Conservation (phyloP, 495 filamentous ascomycete species). For the Parathielavia appendiculata region DNA sequence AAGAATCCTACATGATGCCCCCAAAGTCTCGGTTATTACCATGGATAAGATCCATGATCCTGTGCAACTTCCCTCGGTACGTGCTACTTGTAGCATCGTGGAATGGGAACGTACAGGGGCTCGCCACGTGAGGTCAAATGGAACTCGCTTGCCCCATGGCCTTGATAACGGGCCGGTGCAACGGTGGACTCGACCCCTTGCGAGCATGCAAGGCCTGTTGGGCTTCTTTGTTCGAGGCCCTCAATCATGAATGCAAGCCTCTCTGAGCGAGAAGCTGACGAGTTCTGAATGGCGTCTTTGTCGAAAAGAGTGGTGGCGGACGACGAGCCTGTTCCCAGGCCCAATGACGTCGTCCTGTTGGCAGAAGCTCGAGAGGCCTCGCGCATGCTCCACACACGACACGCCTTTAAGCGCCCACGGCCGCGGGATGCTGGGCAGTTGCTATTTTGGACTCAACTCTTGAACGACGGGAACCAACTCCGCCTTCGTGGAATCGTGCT, state of each 20-base stretch:
- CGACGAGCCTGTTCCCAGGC: constrained; percentile 10
- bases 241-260: background rate
- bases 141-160: too few relatives aligned
- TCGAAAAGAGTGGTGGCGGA: constrained; percentile 13
- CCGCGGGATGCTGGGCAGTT: constrained; percentile 28
- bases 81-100: too few relatives aligned
- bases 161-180: background rate
- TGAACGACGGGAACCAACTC: constrained; percentile 17
- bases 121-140: too few relatives aligned
- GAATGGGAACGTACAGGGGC: too few relatives aligned
- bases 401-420: constrained; percentile 33
- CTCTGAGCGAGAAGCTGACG: too few relatives aligned
- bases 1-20: too few relatives aligned
- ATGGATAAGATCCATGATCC: too few relatives aligned
- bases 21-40: too few relatives aligned
- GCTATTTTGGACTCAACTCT: constrained; percentile 32
- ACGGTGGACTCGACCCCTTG: background rate
- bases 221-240: too few relatives aligned
- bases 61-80: too few relatives aligned
- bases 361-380: constrained; percentile 27
- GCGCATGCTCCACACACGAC: constrained; percentile 30
- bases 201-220: too few relatives aligned
- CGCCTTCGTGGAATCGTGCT: constrained; percentile 16
- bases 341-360: constrained; percentile 35
- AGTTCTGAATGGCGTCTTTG: background rate